Conservation (phyloP, 2,329 filamentous ascomycete genomes). For the Macrophomina phaseolina region DNA sequence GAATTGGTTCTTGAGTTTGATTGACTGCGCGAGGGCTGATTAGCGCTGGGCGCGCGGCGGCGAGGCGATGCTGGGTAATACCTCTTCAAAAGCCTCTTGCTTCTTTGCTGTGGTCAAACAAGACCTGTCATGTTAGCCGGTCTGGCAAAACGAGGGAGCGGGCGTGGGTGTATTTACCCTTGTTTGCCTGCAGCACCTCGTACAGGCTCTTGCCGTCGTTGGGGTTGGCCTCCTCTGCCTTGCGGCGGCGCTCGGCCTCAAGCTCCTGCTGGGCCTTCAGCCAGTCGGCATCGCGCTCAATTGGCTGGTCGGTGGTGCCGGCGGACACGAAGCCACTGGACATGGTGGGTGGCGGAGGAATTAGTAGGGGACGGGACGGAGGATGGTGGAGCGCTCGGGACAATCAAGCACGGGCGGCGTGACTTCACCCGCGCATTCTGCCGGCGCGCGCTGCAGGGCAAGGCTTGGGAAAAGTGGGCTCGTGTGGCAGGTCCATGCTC, state of each 20-base stretch:
- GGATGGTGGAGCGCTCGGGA: neutral
- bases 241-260: slow-evolving; percentile 63
- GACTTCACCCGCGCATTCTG: slow-evolving; percentile 1
- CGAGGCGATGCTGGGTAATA: slow-evolving; percentile 17
- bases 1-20: slow-evolving; percentile 76
- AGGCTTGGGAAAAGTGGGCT: neutral
- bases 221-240: slow-evolving; percentile 58
- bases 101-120: slow-evolving; percentile 66
- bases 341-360: neutral
- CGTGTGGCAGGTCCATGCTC: slow-evolving; percentile 14
- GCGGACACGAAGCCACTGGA: slow-evolving; percentile 32
- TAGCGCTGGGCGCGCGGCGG: neutral
- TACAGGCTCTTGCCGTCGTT: slow-evolving; percentile 69
- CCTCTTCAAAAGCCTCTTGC: slow-evolving; percentile 81
- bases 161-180: slow-evolving; percentile 58
- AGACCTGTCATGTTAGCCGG: slow-evolving; percentile 42
- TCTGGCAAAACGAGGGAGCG: neutral
- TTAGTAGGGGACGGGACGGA: neutral
- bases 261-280: slow-evolving; percentile 68
- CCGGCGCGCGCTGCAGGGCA: slow-evolving; percentile 4
- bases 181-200: slow-evolving; percentile 80
- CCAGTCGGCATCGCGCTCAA: slow-evolving; percentile 64
- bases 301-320: slow-evolving; percentile 38
- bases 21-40: slow-evolving; percentile 43
- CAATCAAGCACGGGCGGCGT: neutral